Evolutionary conservation across 2,329 filamentous ascomycete species (phyloP).

Genomic region (Ophiocordyceps sinensis): DNA sequence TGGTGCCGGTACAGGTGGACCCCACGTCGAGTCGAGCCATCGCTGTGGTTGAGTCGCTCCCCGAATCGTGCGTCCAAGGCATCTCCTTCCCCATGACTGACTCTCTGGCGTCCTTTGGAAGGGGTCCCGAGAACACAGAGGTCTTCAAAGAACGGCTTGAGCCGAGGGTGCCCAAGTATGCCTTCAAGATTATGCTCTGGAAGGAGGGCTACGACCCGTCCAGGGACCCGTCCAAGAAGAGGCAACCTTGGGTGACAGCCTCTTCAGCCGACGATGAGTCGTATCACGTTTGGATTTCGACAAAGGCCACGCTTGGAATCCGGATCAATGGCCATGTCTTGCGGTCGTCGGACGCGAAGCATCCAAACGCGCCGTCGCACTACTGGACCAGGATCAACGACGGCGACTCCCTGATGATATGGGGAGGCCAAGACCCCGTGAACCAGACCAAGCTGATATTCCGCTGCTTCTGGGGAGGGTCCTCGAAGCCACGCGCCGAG

Average conservation of each 20-base stretch:
- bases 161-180: slow-evolving; percentile 64
- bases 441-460: slow-evolving; percentile 33
- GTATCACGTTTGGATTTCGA: slow-evolving; percentile 61
- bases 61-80: slow-evolving; percentile 48
- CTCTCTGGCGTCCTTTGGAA: slow-evolving; percentile 64
- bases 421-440: slow-evolving; percentile 30
- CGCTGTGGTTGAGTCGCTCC: slow-evolving; percentile 51
- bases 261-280: slow-evolving; percentile 29
- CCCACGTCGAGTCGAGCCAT: slow-evolving; percentile 29
- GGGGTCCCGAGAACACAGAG: slow-evolving; percentile 52
- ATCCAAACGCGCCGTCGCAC: slow-evolving; percentile 37
- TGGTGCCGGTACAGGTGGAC: slow-evolving; percentile 19
- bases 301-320: slow-evolving; percentile 64
- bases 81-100: slow-evolving; percentile 52
- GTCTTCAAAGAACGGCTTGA: slow-evolving; percentile 50
- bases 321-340: slow-evolving; percentile 61
- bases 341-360: slow-evolving; percentile 36
- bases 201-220: slow-evolving; percentile 49
- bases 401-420: slow-evolving; percentile 65
- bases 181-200: slow-evolving; percentile 66
- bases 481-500: slow-evolving; percentile 24
- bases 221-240: slow-evolving; percentile 37
- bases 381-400: slow-evolving; percentile 58
- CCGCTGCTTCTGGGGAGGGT: slow-evolving; percentile 41
- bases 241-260: slow-evolving; percentile 28